Evolutionary conservation across 495 filamentous ascomycete genomes (phyloP).

Genomic region (Viridothelium virens): DNA sequence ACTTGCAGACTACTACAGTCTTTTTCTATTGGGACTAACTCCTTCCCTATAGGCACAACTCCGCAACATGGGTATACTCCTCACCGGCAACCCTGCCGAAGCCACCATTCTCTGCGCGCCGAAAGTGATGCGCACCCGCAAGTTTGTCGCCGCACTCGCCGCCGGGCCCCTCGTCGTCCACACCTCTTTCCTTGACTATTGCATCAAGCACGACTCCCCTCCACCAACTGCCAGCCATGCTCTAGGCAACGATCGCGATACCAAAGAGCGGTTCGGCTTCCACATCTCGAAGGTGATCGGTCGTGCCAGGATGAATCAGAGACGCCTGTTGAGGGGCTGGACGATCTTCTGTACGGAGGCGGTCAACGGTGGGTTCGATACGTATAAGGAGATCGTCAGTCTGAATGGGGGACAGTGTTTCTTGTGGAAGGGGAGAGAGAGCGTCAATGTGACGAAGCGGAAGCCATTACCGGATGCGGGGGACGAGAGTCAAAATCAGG

Average conservation of each 20-base stretch:
- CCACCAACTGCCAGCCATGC: slow-evolving; percentile 14
- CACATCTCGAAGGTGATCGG: slow-evolving; percentile 55
- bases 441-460: slow-evolving; percentile 43
- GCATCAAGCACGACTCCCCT: slow-evolving; percentile 51
- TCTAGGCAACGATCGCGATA: slow-evolving; percentile 55
- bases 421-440: slow-evolving; percentile 65
- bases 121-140: slow-evolving; percentile 74
- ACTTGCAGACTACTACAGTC: slow-evolving; percentile 11
- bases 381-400: slow-evolving; percentile 73
- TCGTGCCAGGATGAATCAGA: slow-evolving; percentile 66
- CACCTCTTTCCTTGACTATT: slow-evolving; percentile 69
- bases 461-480: slow-evolving; percentile 32
- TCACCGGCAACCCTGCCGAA: slow-evolving; percentile 62
- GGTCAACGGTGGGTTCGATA: slow-evolving; percentile 72
- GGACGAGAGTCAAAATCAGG: slow-evolving; percentile 43
- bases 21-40: slow-evolving; percentile 12
- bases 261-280: slow-evolving; percentile 62
- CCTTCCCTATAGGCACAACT: slow-evolving; percentile 58
- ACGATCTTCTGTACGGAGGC: slow-evolving; percentile 72
- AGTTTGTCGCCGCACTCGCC: slow-evolving; percentile 83
- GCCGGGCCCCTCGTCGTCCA: slow-evolving; percentile 64
- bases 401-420: slow-evolving; percentile 80
- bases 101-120: slow-evolving; percentile 87
- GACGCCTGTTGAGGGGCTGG: slow-evolving; percentile 61
- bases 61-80: slow-evolving; percentile 71